Evolutionary conservation across 345 rosid genomes (phyloP).

Genomic region (Populus deltoides): DNA sequence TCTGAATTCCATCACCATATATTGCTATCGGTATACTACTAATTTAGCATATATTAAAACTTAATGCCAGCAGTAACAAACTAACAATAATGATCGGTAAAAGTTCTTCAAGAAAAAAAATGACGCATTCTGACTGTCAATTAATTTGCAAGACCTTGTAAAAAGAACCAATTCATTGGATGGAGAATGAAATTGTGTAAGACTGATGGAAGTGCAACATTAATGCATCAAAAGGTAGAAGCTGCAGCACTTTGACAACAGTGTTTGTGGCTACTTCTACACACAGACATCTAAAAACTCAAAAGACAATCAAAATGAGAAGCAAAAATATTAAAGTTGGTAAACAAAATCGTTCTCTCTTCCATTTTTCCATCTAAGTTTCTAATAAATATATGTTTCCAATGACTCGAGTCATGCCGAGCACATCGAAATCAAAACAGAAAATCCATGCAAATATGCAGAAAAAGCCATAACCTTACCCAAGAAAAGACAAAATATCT

Average conservation of each 20-base stretch:
- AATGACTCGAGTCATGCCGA: not conserved
- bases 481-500: constrained; percentile 65
- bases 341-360: not conserved
- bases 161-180: not conserved
- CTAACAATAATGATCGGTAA: not conserved
- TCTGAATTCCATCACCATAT: not conserved
- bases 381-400: not conserved
- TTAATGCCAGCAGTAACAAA: not conserved
- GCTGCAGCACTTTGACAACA: not conserved
- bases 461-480: constrained; percentile 47
- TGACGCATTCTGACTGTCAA: not conserved
- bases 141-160: not conserved
- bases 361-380: not conserved
- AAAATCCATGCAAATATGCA: not conserved
- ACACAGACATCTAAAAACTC: not conserved
- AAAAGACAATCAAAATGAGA: not conserved
- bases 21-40: not conserved
- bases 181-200: not conserved
- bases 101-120: not conserved
- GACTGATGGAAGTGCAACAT: no score
- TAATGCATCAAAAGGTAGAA: not conserved
- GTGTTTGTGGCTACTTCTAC: not conserved
- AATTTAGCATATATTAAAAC: not conserved
- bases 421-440: not conserved
- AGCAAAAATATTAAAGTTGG: not conserved